Conservation (phyloP, 2,329 filamentous ascomycete species). For the Talaromyces rugulosus region DNA sequence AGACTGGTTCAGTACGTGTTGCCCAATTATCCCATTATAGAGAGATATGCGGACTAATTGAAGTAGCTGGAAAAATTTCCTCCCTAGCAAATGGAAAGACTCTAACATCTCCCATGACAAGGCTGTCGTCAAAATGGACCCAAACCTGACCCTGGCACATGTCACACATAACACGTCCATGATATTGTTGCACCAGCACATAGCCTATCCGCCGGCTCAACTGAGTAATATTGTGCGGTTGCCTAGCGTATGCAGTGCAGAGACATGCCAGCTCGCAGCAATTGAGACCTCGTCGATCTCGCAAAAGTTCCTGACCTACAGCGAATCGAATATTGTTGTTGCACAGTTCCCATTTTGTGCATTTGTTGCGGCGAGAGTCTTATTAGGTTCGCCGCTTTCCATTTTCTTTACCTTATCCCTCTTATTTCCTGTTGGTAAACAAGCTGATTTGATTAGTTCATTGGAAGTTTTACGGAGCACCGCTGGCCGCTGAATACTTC, state of each 20-base stretch:
- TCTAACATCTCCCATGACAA: constrained; percentile 25
- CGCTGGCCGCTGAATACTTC: constrained; percentile 20
- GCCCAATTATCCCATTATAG: neutral
- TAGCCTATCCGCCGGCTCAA: constrained; percentile 40
- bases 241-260: constrained; percentile 45
- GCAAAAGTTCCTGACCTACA: constrained; percentile 40
- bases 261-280: constrained; percentile 47
- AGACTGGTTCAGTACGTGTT: constrained; percentile 22
- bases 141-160: constrained; percentile 48
- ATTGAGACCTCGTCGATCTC: constrained; percentile 45
- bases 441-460: constrained; percentile 14
- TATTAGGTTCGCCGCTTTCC: neutral
- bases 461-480: constrained; percentile 18
- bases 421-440: neutral
- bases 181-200: constrained; percentile 47
- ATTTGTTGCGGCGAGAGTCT: constrained; percentile 29
- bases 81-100: constrained; percentile 41
- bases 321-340: constrained; percentile 24
- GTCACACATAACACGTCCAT: constrained; percentile 49
- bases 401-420: neutral
- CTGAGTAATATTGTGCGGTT: constrained; percentile 32
- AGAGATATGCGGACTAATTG: neutral
- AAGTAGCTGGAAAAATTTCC: constrained; percentile 43
- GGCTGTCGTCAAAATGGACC: constrained; percentile 36
- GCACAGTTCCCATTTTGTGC: constrained; percentile 44